These are phyloP conservation scores for Dichotomopilus funicola DNA, from an alignment of 2,329 filamentous ascomycete genomes.

Conservation along the genomic window DNA sequence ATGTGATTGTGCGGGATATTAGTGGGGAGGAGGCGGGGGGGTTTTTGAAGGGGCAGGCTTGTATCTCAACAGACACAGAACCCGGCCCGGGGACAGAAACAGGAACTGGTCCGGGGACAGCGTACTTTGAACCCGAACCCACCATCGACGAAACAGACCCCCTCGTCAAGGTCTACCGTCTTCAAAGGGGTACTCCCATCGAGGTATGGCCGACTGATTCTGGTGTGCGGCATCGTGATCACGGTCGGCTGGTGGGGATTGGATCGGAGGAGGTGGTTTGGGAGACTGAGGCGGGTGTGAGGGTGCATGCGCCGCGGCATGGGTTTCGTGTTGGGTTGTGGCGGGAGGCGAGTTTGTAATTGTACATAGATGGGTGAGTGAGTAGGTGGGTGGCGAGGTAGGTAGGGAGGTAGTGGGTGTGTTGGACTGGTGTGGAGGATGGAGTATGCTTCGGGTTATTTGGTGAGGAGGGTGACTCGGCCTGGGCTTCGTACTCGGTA, in stretches of 20 bases:
- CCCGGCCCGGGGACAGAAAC: no score
- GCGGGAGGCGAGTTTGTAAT: neutral
- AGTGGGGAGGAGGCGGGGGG: neutral
- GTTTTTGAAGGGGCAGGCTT: neutral
- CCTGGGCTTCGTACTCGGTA: no score
- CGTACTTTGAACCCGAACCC: slow-evolving; percentile 24
- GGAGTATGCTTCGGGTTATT: neutral
- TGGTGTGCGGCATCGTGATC: slow-evolving; percentile 52
- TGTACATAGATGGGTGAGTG: no score
- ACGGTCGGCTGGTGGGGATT: slow-evolving; percentile 48
- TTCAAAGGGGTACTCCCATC: slow-evolving; percentile 49
- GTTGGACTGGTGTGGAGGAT: no score
- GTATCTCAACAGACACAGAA: no score
- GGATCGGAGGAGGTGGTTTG: slow-evolving; percentile 51
- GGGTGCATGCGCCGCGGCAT: slow-evolving; percentile 56
- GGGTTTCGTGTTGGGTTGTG: slow-evolving; percentile 45
- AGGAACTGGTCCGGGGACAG: no score
- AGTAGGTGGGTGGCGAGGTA: no score
- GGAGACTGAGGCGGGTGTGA: slow-evolving; percentile 41
- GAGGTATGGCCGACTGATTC: slow-evolving; percentile 57
- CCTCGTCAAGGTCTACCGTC: slow-evolving; percentile 36
- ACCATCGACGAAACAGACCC: slow-evolving; percentile 40
- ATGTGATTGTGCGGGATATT: neutral
- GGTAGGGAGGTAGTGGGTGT: no score
- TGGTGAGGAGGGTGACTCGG: neutral